Base-by-base conservation (phyloP, 2,329 filamentous ascomycete species). In the Fusarium sp. region DNA sequence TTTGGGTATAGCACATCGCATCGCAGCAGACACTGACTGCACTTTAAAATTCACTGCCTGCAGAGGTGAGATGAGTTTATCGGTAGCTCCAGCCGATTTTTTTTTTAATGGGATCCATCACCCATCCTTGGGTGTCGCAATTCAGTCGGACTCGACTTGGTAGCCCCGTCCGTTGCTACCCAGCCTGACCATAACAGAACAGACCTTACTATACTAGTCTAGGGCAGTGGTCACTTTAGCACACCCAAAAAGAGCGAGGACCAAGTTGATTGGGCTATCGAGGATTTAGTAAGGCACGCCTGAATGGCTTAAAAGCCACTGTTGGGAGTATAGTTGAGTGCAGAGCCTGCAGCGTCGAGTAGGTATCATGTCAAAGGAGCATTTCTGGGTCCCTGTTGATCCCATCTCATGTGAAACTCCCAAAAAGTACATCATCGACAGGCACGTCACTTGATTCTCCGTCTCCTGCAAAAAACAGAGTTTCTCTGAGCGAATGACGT, bases 401-500 rank as follows among this genome's bases (percentile, higher is more conserved):
- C 63, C 28, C 59, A 45, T 65, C 65, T 42, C 42, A 63, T 62
- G 36, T 68, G 36, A 63, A 62, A 52, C 42, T 58, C 66, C 48
- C 22, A 47, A 63, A 49, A 33, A 44, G 65, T 62, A 58, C 55
- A 62, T 70, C 63, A 70, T 58, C 28, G 56, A 66, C 54, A 66
- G 70, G 66, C 54, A 73, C 70, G 70, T 67, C 66, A 73, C 65
- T 35, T 14, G 48, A 67, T 39, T 47, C 38, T 66, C 55, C 41
- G 51, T 55, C 51, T 55, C 54, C 57, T 48, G 38, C 64, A 66
- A 54, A 56, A 36, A 59, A 49, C 55, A 66, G 41, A 63, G 45
- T 55, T 51, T 60, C 49, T 65, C 63, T 38, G 60, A 59, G 67
- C 69, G 70, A 78, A 78, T 78, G 75, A 77, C 66, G 76, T 78